A percentile compares a stretch with the other conserved stretches of the same genome.
phyloP scores from a whole-genome alignment of 106 monocot species.

The Allium sativum region DNA sequence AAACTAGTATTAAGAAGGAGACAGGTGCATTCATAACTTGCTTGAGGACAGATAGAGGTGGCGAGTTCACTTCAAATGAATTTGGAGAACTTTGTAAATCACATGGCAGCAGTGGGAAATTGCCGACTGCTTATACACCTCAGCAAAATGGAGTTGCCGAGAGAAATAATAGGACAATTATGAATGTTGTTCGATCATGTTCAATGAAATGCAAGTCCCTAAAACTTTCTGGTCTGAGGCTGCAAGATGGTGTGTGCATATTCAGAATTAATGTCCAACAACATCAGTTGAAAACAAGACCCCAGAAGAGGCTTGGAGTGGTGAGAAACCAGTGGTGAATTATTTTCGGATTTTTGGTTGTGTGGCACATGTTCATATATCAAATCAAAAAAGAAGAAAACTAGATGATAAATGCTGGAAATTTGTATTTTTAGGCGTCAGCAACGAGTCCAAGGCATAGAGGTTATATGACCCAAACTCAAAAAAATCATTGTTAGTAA shows the following conservation, averaged over 20 bases:
- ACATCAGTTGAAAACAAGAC: conserved; percentile 1
- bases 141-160: conserved; percentile 3
- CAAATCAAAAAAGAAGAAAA: not conserved
- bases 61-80: conserved; percentile 4
- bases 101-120: not conserved
- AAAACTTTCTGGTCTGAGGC: conserved; percentile 3
- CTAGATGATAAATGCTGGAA: not conserved
- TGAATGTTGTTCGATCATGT: conserved; percentile 1
- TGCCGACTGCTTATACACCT: conserved; percentile 5
- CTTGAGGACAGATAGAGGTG: not conserved
- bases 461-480: conserved; percentile 3
- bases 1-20: conserved; percentile 8
- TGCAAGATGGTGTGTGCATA: not conserved
- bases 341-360: conserved; percentile 7
- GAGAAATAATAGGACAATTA: conserved; percentile 3
- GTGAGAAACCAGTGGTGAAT: not conserved
- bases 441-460: conserved; percentile 7
- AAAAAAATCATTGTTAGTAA: conserved; percentile 4
- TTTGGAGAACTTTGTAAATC: conserved; percentile 3
- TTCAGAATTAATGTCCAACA: conserved; percentile 2
- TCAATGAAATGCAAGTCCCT: not conserved
- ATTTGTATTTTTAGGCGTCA: conserved; percentile 1
- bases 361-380: conserved; percentile 3
- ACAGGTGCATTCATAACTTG: not conserved
- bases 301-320: conserved; percentile 5